These are phyloP conservation scores for Moniliophthora roreri DNA, from an alignment of 1,284 basidiomycete genomes.

Conservation along the genomic window DNA sequence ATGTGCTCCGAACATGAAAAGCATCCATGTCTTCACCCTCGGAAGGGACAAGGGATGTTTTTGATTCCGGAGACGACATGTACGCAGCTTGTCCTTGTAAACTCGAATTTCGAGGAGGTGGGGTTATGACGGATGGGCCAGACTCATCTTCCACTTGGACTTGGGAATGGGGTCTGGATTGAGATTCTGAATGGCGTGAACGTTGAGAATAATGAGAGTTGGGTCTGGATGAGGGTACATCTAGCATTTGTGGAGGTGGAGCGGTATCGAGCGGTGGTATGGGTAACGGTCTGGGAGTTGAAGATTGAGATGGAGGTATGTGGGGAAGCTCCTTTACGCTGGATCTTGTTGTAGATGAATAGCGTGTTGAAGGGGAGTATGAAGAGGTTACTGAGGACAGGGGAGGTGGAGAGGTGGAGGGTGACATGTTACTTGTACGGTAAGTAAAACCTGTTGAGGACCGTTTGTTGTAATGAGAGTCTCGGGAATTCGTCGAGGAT, in stretches of 20 bases:
- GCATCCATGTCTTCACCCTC: conserved; percentile 84
- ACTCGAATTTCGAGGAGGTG: conserved; percentile 21
- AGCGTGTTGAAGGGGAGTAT: conserved; percentile 6
- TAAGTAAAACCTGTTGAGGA: conserved; percentile 9
- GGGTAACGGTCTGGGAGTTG: conserved; percentile 4
- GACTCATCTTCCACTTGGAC: conserved; percentile 1
- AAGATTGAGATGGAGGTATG: conserved; percentile 11
- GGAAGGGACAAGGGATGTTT: conserved; percentile 61
- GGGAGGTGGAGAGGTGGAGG: neutral
- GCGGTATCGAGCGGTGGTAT: conserved; percentile 11
- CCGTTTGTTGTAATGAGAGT: conserved; percentile 9
- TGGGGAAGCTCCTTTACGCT: conserved; percentile 11
- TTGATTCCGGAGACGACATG: conserved; percentile 43
- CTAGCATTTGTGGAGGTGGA: conserved; percentile 19
- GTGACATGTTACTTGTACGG: conserved; percentile 9
- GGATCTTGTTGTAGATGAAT: conserved; percentile 9
- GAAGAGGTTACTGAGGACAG: neutral
- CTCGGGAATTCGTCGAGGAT: neutral
- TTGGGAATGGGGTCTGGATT: conserved; percentile 21
- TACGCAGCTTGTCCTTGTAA: conserved; percentile 34
- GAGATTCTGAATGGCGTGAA: conserved; percentile 9
- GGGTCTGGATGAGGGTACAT: conserved; percentile 11
- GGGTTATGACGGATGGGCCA: conserved; percentile 28
- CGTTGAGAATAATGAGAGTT: neutral
- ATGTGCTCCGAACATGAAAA: conserved; percentile 86